These are phyloP conservation scores for Dissophora ornata DNA, from an alignment of 192 early-diverging fungal genomes.

Conservation along the genomic window DNA sequence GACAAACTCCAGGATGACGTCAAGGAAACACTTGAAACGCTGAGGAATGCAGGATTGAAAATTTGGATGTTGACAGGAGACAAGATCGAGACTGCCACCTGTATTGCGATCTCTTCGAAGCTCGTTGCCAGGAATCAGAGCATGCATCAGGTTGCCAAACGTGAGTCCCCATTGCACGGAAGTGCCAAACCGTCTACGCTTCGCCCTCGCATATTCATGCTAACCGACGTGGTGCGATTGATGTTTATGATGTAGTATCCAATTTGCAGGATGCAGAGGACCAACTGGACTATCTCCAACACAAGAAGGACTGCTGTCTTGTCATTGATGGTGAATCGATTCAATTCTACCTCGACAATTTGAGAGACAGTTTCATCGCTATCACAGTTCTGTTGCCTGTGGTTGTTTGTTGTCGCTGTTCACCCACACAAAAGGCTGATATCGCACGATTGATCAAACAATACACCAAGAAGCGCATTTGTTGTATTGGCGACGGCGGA, in stretches of 20 bases:
- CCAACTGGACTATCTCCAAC: constrained; percentile 78
- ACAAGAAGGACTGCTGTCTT: constrained; percentile 80
- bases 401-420: constrained; percentile 94
- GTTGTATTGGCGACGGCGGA: constrained; percentile 95
- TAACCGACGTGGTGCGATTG: too few relatives aligned
- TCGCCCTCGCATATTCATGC: too few relatives aligned
- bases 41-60: constrained; percentile 90
- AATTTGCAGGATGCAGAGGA: constrained; percentile 69
- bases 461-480: constrained; percentile 78
- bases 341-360: constrained; percentile 77
- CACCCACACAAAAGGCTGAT: constrained; percentile 97
- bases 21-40: constrained; percentile 84
- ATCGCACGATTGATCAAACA: constrained; percentile 84
- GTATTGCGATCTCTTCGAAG: constrained; percentile 93
- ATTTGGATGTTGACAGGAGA: constrained; percentile 99
- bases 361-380: constrained; percentile 82
- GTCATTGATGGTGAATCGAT: constrained; percentile 96
- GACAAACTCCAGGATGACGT: constrained; percentile 96
- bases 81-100: constrained; percentile 97
- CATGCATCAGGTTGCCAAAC: constrained; percentile 82
- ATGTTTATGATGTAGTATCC: too few relatives aligned
- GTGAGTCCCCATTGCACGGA: too few relatives aligned
- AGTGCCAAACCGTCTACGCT: too few relatives aligned
- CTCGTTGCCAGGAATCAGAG: constrained; percentile 88
- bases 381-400: constrained; percentile 81